Base-by-base conservation (phyloP, 257 asterid genomes). In the Coffea eugenioides region DNA sequence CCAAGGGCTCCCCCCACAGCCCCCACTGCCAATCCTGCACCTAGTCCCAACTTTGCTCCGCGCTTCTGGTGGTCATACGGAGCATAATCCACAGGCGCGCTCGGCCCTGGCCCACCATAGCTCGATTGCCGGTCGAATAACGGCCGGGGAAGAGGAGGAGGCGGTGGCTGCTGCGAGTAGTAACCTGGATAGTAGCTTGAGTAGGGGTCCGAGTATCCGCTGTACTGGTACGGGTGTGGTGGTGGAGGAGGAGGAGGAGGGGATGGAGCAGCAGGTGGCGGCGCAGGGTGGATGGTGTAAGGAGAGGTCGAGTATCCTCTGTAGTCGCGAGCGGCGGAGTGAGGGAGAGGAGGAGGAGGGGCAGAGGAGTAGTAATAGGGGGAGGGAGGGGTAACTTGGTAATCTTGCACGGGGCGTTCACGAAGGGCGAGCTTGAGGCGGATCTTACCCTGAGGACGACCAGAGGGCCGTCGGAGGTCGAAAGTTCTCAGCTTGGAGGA, bases 391-490 rank as follows among this genome's bases (percentile, higher is more conserved):
- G 90, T 80, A 81, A 89, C 59, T 49, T 85, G 94, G 90, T 89
- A 92, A 89, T 83, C 87, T 0, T 84, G 90, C 72, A 65, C 54
- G 6, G 87, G 90, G 41, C 94, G 91, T 76, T 90, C 97, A 16
- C 82, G 85, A 23, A 92, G 72, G 34, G 86, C 82, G 16, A 94
- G 72, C 82, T 88, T 92, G 69, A 94, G 87, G 45, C 97, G 90
- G 86, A 92, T 92, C 91, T 94, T 92, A 61, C 98, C 98, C 69
- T 94, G 97, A 25, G 92, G 95, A 9, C 98, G 92, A 68, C 98
- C 97, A n/a, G 97, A 94, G 18, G 98, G 98, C 23, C 96, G 91
- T 8, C 75, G 88, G 78, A 94, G 91, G 79, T 90, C 94, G 39
- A 91, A 82, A 0, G 79, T 64, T 79, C 84, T 86, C 69, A 90